These are phyloP conservation scores for Verticillium nubilum DNA, from an alignment of 2,329 filamentous ascomycete species.

Conservation along the genomic window DNA sequence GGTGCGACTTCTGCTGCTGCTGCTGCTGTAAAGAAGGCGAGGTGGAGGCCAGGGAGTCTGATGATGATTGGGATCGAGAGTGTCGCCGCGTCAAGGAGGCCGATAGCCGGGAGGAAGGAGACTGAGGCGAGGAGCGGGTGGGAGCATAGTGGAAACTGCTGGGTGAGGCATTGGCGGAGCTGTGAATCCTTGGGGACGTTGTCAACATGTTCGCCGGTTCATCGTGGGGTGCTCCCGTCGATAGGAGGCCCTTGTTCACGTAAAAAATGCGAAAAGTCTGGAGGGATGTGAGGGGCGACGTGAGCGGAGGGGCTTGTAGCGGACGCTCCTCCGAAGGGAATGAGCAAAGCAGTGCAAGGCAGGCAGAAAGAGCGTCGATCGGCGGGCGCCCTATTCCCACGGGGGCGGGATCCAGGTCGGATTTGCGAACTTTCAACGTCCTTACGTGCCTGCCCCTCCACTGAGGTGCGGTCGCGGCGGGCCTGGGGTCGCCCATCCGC, in stretches of 20 bases:
- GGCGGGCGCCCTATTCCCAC: neutral
- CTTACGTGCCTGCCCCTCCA: neutral
- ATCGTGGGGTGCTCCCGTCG: constrained; percentile 26
- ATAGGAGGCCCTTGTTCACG: neutral
- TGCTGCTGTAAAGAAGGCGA: constrained; percentile 18
- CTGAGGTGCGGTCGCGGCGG: neutral
- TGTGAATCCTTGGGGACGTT: constrained; percentile 47
- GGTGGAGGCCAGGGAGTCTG: constrained; percentile 19
- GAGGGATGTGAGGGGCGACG: neutral
- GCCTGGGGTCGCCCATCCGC: neutral
- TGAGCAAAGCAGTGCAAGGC: neutral
- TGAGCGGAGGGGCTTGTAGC: neutral
- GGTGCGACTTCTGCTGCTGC: constrained; percentile 14
- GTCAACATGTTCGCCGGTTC: constrained; percentile 53
- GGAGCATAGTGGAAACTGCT: constrained; percentile 43
- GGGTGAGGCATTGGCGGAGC: constrained; percentile 48
- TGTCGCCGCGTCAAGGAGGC: constrained; percentile 34
- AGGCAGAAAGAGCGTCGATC: neutral
- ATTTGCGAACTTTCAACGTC: neutral
- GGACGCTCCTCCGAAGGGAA: neutral
- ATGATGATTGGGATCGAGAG: constrained; percentile 27
- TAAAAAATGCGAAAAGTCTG: neutral
- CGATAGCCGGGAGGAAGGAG: constrained; percentile 33
- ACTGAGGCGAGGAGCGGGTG: constrained; percentile 34
- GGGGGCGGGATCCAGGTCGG: neutral